Conservation (phyloP, 352 stramenopile genomes). For the Phytopythium aichiense region DNA sequence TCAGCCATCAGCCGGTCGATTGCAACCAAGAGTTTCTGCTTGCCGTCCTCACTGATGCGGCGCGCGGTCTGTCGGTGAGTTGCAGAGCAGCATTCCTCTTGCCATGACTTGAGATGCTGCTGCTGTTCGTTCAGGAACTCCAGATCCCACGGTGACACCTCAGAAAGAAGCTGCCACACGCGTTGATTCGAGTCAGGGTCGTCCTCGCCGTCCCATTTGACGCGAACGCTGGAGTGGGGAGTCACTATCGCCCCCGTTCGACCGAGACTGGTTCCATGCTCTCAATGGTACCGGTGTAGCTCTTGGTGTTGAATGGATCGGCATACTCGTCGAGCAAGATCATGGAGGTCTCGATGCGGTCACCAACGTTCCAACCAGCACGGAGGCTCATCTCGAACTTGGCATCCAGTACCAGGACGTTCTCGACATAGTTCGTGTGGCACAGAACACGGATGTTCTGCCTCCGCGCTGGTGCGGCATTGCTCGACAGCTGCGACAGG, state of each 20-base stretch:
- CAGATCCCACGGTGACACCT: background rate
- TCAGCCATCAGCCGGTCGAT: slow-evolving; percentile 3
- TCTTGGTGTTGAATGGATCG: background rate
- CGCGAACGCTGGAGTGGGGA: background rate
- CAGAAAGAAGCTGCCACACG: background rate
- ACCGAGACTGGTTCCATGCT: background rate
- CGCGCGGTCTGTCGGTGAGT: background rate
- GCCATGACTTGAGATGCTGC: background rate
- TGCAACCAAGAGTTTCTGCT: background rate
- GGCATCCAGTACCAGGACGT: background rate
- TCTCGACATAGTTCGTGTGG: background rate
- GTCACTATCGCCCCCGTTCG: background rate
- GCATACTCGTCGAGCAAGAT: background rate
- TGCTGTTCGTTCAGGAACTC: background rate
- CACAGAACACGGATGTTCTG: background rate
- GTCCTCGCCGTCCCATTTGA: background rate
- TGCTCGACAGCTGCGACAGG: background rate
- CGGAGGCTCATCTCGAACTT: background rate
- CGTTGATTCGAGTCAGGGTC: background rate
- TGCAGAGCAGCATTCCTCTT: background rate
- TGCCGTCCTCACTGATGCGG: background rate
- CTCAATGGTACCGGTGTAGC: background rate
- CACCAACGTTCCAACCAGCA: background rate
- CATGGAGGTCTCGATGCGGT: background rate
- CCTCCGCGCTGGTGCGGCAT: background rate